A percentile compares a stretch with the other conserved stretches of the same genome.
phyloP scores from a whole-genome alignment of 169 alveolate genomes.

The Plasmodium yoelii region DNA sequence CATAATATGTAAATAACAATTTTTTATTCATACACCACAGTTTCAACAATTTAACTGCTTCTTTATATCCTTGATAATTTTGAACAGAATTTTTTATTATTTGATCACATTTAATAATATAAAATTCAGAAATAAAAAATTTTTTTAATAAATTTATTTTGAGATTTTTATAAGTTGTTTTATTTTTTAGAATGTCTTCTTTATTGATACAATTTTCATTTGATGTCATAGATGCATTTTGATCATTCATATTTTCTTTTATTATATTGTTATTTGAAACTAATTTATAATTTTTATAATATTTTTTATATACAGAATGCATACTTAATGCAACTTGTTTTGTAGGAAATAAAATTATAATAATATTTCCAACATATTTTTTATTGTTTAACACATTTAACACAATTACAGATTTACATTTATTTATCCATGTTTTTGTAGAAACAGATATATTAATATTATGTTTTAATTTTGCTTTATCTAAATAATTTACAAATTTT shows the following conservation, averaged over 20 bases:
- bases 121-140: constrained; percentile 12
- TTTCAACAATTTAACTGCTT: constrained; percentile 35
- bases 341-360: constrained; percentile 35
- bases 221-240: background rate
- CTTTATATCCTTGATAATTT: background rate
- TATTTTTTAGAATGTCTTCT: background rate
- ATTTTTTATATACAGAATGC: background rate
- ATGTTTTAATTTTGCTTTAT: background rate
- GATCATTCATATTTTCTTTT: background rate
- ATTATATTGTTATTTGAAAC: background rate
- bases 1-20: constrained; percentile 6
- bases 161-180: background rate
- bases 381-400: constrained; percentile 9
- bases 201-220: background rate
- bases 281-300: background rate
- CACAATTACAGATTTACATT: constrained; percentile 16
- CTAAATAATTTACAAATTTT: background rate
- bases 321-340: constrained; percentile 3
- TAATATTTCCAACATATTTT: constrained; percentile 18
- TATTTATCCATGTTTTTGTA: constrained; percentile 15
- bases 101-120: constrained; percentile 19
- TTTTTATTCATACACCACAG: constrained; percentile 47
- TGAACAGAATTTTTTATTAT: background rate
- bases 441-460: constrained; percentile 5
- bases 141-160: constrained; percentile 1